Evolutionary conservation across 2,329 filamentous ascomycete species (phyloP), one percentile per base, ranked within the genome.

Genomic region (Trichoderma atrobrunneum): DNA sequence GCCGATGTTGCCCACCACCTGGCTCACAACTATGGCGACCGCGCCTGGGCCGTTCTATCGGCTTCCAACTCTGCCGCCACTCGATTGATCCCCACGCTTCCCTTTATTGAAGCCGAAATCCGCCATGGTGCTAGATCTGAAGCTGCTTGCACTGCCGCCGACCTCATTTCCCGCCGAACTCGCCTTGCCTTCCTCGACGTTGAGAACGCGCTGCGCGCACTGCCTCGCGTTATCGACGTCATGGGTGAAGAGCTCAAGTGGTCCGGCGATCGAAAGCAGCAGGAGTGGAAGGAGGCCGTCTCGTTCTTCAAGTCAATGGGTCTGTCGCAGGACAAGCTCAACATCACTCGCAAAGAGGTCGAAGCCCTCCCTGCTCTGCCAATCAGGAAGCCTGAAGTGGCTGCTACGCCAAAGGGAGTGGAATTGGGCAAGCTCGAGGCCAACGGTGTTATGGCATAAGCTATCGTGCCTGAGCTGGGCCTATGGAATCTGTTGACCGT

Each of bases 181-280:
- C 87, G 92, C 70, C 84, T 94, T 59, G 90, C 92, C n/a, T 94
- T 94, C 84, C 82, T 94, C 74, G 93, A 94, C 80, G 91, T 91
- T 1, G 88, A 92, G 78, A 89, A 89, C 30, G 90, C 91, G 0
- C 86, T 93, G 12, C 88, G 91, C 78, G 88, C 91, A 1, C 85
- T 94, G 21, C 91, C 92, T 8, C 83, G 81, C 24, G 88, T 94
- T 70, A 92, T 94, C 74, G 91, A 93, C 77, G 81, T 93, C 65
- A 93, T 94, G 90, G 87, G 82, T 32, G 88, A 90, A 74, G 91
- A 94, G 81, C 83, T 93, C 62, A 82, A 86, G 63, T 94, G 91
- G 91, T 86, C 84, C 76, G 81, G 81, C 66, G 84, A 84, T 71
- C 84, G 91, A 72, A 90, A 90, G 81, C 84, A 89, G 26, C 73